Evolutionary conservation across 345 rosid genomes (phyloP), one percentile per base, ranked within the genome.

Genomic region (Trapa bicornis): DNA sequence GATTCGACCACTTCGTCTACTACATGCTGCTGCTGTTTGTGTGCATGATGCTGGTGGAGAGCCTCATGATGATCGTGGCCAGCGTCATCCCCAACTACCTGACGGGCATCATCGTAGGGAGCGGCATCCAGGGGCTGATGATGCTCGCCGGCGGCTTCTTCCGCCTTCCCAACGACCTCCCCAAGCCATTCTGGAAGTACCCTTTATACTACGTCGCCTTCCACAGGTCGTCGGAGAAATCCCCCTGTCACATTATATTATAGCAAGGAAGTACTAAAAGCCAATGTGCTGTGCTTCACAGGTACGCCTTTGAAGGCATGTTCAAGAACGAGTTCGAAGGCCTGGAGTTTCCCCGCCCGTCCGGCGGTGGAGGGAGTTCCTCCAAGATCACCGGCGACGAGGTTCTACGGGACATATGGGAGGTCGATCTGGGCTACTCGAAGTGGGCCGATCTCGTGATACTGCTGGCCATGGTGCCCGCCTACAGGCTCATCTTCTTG

Each of bases 401-500:
- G 33, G 6, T 73, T 36, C 66, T 82, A 41, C 43, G 50, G 47
- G 64, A 39, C 17, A 1, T 72, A 16, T 22, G 85, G 80, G 39
- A 65, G 71, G 41, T 37, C 69, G 53, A 70, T 8, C 52, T 52
- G 33, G 10, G 63, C 60, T 54, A 65, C 54, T 66, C 81, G 2
- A 80, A 80, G 63, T 75, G 79, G 79, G 33, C 69, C 68, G 73
- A 80, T 61, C 67, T 80, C 58, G 52, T 61, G 4, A 78, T 78
- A 8, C 33, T 70, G 62, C 9, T 50, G 4, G 68, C 68, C 29
- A 70, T 70, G 73, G 73, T 70, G 22, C 12, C 52, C 37, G 5
- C 33, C 37, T 64, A 64, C 64, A 12, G 73, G 48, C 67, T 48
- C 60, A 37, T 70, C 50, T 50, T 63, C 67, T 22, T 41, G 29